Percentiles rank a stretch among this genome's conserved stretches.
phyloP scores from a whole-genome alignment of 192 early-diverging fungal genomes.

The Paraglomus brasilianum region DNA sequence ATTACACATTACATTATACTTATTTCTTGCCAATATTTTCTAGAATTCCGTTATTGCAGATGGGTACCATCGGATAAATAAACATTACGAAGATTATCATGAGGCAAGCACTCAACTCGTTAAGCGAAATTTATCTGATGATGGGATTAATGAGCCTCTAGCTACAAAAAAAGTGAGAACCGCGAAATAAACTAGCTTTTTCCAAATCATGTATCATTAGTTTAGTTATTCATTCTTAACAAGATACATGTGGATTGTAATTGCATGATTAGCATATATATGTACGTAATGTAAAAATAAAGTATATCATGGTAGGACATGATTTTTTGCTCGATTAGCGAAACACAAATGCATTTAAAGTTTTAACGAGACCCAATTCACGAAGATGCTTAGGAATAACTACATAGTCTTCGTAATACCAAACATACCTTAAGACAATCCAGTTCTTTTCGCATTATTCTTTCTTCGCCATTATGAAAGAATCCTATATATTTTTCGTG shows the following conservation, averaged over 20 bases:
- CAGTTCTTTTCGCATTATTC: constrained; percentile 19
- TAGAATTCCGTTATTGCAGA: constrained; percentile 7
- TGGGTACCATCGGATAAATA: constrained; percentile 17
- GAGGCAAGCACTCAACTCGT: constrained; percentile 13
- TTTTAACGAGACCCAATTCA: constrained; percentile 24
- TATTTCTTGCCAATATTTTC: constrained; percentile 6
- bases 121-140: constrained; percentile 8
- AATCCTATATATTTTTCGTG: constrained; percentile 4
- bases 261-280: constrained; percentile 5
- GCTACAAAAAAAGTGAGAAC: constrained; percentile 11
- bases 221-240: constrained; percentile 7
- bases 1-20: background rate
- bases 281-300: constrained; percentile 8
- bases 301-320: constrained; percentile 13
- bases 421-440: constrained; percentile 22
- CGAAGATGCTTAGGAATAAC: constrained; percentile 20
- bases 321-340: constrained; percentile 11
- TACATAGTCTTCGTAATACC: constrained; percentile 15
- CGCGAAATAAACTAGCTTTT: constrained; percentile 12
- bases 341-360: constrained; percentile 19
- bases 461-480: constrained; percentile 19
- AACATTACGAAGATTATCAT: constrained; percentile 22
- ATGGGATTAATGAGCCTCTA: constrained; percentile 13
- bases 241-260: constrained; percentile 7
- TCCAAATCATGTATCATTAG: constrained; percentile 7